These are phyloP conservation scores for Fusarium brevicatenulatum DNA, from an alignment of 2,329 filamentous ascomycete genomes.

Conservation along the genomic window DNA sequence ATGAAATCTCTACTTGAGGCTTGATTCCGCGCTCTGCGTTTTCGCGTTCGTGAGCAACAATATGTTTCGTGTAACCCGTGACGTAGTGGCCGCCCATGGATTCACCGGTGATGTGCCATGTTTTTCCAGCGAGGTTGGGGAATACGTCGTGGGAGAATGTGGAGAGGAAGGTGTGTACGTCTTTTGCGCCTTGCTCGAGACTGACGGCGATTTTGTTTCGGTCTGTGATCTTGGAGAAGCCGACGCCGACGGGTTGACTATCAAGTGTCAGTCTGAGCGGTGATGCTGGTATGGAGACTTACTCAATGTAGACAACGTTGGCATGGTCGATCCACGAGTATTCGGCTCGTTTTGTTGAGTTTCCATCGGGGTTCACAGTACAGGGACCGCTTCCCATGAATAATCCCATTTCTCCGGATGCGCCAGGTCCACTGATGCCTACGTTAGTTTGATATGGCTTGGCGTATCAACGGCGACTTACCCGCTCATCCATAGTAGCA, in stretches of 20 bases:
- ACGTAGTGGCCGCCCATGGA: conserved; percentile 37
- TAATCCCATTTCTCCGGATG: conserved; percentile 26
- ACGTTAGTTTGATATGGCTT: not conserved
- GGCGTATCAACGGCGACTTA: not conserved
- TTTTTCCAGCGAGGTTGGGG: conserved; percentile 12
- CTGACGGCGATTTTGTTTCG: conserved; percentile 18
- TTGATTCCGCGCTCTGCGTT: not conserved
- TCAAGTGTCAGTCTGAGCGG: not conserved
- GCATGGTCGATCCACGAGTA: conserved; percentile 32
- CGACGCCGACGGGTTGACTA: conserved; percentile 29
- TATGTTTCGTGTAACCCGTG: conserved; percentile 25
- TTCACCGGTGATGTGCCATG: conserved; percentile 33
- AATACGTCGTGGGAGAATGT: conserved; percentile 18
- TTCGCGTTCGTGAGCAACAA: conserved; percentile 3
- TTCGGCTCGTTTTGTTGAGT: conserved; percentile 19
- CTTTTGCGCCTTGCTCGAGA: conserved; percentile 21
- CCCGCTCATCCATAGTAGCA: conserved; percentile 37
- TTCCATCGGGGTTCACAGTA: conserved; percentile 18
- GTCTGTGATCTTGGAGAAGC: conserved; percentile 33
- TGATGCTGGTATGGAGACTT: not conserved
- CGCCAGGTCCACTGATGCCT: conserved; percentile 1
- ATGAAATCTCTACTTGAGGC: not conserved
- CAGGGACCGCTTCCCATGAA: conserved; percentile 34
- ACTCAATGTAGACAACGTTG: conserved; percentile 31
- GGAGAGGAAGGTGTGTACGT: conserved; percentile 20